Base-by-base conservation (phyloP, 2,329 filamentous ascomycete species). In the Ophiostoma sp. region DNA sequence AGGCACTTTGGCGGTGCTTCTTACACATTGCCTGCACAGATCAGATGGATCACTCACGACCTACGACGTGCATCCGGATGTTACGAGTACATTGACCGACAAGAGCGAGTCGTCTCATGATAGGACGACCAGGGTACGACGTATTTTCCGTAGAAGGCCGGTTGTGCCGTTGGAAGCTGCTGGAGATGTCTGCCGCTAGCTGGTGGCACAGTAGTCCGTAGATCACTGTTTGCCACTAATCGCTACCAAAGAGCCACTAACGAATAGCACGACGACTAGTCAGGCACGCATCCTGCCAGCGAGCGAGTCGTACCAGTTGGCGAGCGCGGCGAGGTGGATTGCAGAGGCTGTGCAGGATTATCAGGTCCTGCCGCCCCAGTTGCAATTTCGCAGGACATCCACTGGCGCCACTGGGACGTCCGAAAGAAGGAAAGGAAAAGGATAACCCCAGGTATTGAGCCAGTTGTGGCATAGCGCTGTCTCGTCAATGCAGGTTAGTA, bases 381-480 rank as follows among this genome's bases (percentile, higher is more conserved):
- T 52, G 55, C 55, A 60, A 60, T 60, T 60, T 60, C 55, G 55
- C 55, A 60, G 12, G 55, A 16, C 55, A 18, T 60, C 55, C 55
- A 60, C 55, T 12, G 7, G 47, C 49, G 27, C 27, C 27, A 27
- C 27, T 27, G 27, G 27, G 27, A 27, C 27, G 55, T 12, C 55
- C 18, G 9, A 60, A 44, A 44, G 7, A 44, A 6, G 42, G 11
- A 6, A 44, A 44, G 42, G 42, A 6, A 18, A 42, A 42, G 60
- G 40, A 63, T 40, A 11, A 63, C 60, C 58, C 60, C 60, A 63
- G 60, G 38, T 44, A 42, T 18, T 18, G 60, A 42, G 36, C 60
- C 60, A 11, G 16, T 63, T 44, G 7, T 8, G 40, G 60, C 38
- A 42, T 63, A 63, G 60, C 40, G 38, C 7, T 14, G 40, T 63